phyloP scores from a whole-genome alignment of 2,329 filamentous ascomycete species.

The Fusarium musae region DNA sequence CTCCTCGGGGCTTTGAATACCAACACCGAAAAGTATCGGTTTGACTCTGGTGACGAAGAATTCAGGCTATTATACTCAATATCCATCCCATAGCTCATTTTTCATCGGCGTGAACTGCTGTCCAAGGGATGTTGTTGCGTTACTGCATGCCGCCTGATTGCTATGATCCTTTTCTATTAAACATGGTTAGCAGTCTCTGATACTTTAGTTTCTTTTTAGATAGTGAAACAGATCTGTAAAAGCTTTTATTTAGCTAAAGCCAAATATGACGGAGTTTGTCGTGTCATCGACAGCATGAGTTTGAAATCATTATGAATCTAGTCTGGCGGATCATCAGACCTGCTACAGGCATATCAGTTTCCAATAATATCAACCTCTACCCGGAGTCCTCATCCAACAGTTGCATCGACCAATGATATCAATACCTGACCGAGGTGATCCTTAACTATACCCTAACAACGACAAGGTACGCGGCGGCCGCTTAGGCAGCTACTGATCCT shows the following conservation, averaged over 20 bases:
- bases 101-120: background rate
- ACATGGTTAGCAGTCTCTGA: background rate
- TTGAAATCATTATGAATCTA: background rate
- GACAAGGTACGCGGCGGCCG: background rate
- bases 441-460: background rate
- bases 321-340: background rate
- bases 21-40: background rate
- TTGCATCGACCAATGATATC: background rate
- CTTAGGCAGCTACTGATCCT: background rate
- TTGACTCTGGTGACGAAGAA: accelerated
- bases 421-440: background rate
- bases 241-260: accelerated
- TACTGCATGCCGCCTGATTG: background rate
- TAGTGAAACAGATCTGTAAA: background rate
- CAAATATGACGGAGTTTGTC: background rate
- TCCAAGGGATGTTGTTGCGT: background rate
- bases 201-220: background rate
- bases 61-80: no score
- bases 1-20: background rate
- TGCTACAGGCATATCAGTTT: background rate
- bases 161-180: background rate
- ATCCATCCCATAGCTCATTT: background rate
- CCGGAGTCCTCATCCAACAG: no score
- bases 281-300: no score
- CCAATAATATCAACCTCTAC: background rate